phyloP scores from a whole-genome alignment of 805 yeast genomes.

The Candida sanyiensis region DNA sequence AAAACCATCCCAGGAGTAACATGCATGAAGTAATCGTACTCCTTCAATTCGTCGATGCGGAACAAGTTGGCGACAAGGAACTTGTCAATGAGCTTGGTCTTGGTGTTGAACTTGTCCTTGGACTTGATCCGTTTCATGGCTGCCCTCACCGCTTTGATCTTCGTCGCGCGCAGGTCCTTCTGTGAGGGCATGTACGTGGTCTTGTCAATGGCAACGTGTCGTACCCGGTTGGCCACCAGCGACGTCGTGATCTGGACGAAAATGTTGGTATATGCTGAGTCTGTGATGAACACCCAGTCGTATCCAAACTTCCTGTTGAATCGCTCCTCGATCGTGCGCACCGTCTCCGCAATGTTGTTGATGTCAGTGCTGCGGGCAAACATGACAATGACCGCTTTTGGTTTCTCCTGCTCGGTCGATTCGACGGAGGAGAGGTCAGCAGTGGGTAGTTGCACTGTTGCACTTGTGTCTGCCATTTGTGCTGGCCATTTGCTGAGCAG shows the following conservation, averaged over 20 bases:
- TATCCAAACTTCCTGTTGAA: conserved; percentile 57
- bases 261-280: conserved; percentile 47
- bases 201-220: conserved; percentile 56
- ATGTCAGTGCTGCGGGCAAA: conserved; percentile 64
- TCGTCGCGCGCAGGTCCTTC: conserved; percentile 42
- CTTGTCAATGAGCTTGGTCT: conserved; percentile 44
- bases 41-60: conserved; percentile 36
- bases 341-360: conserved; percentile 46
- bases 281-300: conserved; percentile 75
- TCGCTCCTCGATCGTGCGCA: conserved; percentile 58
- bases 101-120: conserved; percentile 40
- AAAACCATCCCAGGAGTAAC: conserved; percentile 41
- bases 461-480: too few species aligned
- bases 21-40: conserved; percentile 48
- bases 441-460: too few species aligned
- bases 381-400: conserved; percentile 45
- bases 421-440: background rate
- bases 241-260: conserved; percentile 42
- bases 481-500: background rate
- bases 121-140: conserved; percentile 36
- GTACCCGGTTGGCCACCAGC: conserved; percentile 47
- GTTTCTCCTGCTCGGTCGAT: background rate
- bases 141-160: conserved; percentile 36
- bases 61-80: conserved; percentile 43
- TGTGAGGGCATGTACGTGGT: conserved; percentile 49